A percentile compares a stretch with the other conserved stretches of the same genome.
phyloP scores from a whole-genome alignment of 2,329 filamentous ascomycete genomes.

The Colletotrichum magnum region DNA sequence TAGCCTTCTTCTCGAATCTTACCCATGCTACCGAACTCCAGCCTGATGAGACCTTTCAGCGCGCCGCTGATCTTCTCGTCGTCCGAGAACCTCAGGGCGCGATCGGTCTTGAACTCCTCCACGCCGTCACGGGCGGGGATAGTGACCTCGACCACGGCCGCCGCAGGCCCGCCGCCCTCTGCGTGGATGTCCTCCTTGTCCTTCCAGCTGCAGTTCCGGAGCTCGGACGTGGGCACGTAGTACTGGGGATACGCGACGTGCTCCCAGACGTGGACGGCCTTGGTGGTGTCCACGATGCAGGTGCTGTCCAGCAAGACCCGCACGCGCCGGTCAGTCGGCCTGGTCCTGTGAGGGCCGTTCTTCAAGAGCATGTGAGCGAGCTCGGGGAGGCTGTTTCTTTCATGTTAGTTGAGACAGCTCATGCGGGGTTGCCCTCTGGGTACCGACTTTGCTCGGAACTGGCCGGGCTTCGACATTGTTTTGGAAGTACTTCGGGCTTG shows the following conservation, averaged over 20 bases:
- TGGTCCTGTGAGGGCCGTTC: slow-evolving; percentile 45
- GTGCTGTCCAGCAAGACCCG: slow-evolving; percentile 51
- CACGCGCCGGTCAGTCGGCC: slow-evolving; percentile 48
- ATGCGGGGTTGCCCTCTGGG: not conserved
- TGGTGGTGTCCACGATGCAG: slow-evolving; percentile 54
- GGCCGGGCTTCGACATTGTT: slow-evolving; percentile 35
- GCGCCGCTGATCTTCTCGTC: slow-evolving; percentile 52
- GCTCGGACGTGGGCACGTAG: slow-evolving; percentile 53
- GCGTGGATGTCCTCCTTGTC: slow-evolving; percentile 47
- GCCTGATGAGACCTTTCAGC: slow-evolving; percentile 50
- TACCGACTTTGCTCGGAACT: slow-evolving; percentile 35
- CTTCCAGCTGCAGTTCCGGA: slow-evolving; percentile 47
- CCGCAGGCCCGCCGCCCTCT: slow-evolving; percentile 44
- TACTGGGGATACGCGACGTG: slow-evolving; percentile 64
- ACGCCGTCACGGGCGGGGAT: slow-evolving; percentile 46
- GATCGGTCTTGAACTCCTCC: slow-evolving; percentile 48
- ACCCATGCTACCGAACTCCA: slow-evolving; percentile 55
- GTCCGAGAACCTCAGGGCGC: slow-evolving; percentile 56
- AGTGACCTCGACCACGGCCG: slow-evolving; percentile 49
- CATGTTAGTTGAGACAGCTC: not conserved
- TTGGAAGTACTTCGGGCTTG: not conserved
- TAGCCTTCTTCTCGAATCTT: slow-evolving; percentile 3
- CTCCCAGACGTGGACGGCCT: slow-evolving; percentile 58
- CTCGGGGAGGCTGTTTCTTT: slow-evolving; percentile 45
- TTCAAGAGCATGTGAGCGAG: slow-evolving; percentile 46